Percentiles rank a stretch among this genome's conserved stretches.
These are phyloP conservation scores for Erodium maritimum DNA, from an alignment of 345 rosid species.

Conservation along the genomic window DNA sequence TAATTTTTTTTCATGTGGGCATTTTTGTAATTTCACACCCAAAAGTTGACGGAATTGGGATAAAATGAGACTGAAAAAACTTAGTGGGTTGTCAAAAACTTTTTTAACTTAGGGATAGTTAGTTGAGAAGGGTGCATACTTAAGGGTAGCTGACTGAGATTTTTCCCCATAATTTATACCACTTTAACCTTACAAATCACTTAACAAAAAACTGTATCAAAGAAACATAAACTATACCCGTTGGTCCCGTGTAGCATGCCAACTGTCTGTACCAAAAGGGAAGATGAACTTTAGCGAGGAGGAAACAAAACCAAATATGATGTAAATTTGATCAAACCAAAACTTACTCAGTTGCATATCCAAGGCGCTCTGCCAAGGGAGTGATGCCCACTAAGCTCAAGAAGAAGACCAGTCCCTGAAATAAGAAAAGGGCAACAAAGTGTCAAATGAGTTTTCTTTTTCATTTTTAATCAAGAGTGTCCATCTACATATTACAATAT, in stretches of 20 bases:
- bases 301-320: background rate
- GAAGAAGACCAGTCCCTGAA: slow-evolving; percentile 37
- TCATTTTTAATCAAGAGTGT: background rate
- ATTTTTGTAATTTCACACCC: no score
- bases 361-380: slow-evolving; percentile 45
- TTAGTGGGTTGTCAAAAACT: no score
- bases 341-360: slow-evolving; percentile 39
- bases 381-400: slow-evolving; percentile 35
- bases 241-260: slow-evolving; percentile 39
- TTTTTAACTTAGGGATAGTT: no score
- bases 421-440: slow-evolving; percentile 1
- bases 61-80: no score
- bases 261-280: slow-evolving; percentile 31
- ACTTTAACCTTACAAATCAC: no score
- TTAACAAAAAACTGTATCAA: background rate
- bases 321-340: background rate
- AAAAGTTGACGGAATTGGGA: no score
- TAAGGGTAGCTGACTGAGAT: no score
- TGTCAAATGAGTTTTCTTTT: background rate
- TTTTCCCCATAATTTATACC: no score
- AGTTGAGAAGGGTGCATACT: no score
- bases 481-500: background rate
- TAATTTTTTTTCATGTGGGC: no score
- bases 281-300: background rate
- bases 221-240: slow-evolving; percentile 11